These are phyloP conservation scores for Fonsecaea pugnacius DNA, from an alignment of 2,329 filamentous ascomycete genomes.

Conservation along the genomic window DNA sequence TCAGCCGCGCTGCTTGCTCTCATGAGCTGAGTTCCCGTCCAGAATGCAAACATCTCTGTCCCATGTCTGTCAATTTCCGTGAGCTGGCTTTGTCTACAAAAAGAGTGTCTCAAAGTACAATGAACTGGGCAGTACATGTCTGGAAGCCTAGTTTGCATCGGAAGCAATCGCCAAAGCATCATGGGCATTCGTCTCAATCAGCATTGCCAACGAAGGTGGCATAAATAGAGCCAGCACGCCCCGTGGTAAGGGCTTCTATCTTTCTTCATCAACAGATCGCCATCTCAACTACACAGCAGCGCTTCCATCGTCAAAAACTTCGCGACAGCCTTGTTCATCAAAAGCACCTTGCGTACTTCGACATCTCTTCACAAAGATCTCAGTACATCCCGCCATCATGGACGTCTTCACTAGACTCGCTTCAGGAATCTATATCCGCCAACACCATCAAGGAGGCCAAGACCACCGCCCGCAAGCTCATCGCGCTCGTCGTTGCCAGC, in stretches of 20 bases:
- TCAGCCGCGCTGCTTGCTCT: background rate
- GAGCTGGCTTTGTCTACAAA: background rate
- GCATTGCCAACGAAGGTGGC: background rate
- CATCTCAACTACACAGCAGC: background rate
- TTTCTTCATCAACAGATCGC: background rate
- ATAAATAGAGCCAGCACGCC: background rate
- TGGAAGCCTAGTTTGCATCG: background rate
- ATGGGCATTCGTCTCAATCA: background rate
- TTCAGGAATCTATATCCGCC: background rate
- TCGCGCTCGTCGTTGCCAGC: background rate
- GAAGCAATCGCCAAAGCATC: background rate
- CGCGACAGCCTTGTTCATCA: background rate
- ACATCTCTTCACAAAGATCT: background rate
- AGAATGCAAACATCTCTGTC: background rate
- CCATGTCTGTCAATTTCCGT: background rate
- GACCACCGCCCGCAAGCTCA: background rate
- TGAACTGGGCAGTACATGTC: background rate
- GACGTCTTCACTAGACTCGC: background rate
- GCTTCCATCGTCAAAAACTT: background rate
- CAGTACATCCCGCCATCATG: background rate
- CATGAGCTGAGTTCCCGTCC: background rate
- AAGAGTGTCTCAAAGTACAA: background rate
- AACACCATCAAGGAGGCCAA: background rate
- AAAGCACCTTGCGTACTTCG: background rate
- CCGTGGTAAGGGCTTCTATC: background rate